These are phyloP conservation scores for Pichia cephalocereana DNA, from an alignment of 805 yeast genomes.

Conservation along the genomic window DNA sequence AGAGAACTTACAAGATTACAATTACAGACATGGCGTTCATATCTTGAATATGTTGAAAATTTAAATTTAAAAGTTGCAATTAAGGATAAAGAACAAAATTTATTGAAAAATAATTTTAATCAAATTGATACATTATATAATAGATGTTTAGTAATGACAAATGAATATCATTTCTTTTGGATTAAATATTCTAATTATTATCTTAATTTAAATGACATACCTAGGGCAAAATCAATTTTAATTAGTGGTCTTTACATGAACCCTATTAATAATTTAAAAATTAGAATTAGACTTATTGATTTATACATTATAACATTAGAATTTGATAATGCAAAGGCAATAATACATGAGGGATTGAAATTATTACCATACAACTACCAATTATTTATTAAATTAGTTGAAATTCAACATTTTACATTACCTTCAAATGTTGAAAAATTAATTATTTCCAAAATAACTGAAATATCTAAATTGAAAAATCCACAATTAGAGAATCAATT, in stretches of 20 bases:
- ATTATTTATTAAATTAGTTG: slow-evolving; percentile 33
- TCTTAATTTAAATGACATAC: slow-evolving; percentile 22
- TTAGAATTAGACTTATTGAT: slow-evolving; percentile 36
- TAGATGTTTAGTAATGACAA: slow-evolving; percentile 38
- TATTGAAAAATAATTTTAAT: slow-evolving; percentile 15
- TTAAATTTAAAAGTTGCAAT: slow-evolving; percentile 15
- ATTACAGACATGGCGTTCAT: slow-evolving; percentile 49
- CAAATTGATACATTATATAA: slow-evolving; percentile 32
- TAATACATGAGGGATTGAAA: slow-evolving; percentile 18
- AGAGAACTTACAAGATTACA: slow-evolving; percentile 31
- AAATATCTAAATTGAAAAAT: not conserved
- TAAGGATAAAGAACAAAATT: slow-evolving; percentile 14
- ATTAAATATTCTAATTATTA: slow-evolving; percentile 38
- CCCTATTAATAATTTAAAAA: slow-evolving; percentile 20
- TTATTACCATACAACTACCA: slow-evolving; percentile 28
- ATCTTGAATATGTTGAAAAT: slow-evolving; percentile 44
- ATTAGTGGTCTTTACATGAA: slow-evolving; percentile 26
- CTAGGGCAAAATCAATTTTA: slow-evolving; percentile 32
- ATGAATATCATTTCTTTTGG: slow-evolving; percentile 41
- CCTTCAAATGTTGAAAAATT: slow-evolving; percentile 14
- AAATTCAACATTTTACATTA: slow-evolving; percentile 27
- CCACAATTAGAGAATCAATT: slow-evolving; percentile 20
- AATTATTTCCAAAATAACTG: slow-evolving; percentile 3
- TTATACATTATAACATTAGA: slow-evolving; percentile 32
- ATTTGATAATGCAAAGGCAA: slow-evolving; percentile 29